phyloP scores from a whole-genome alignment of 345 rosid genomes.

The Brassica nigra region DNA sequence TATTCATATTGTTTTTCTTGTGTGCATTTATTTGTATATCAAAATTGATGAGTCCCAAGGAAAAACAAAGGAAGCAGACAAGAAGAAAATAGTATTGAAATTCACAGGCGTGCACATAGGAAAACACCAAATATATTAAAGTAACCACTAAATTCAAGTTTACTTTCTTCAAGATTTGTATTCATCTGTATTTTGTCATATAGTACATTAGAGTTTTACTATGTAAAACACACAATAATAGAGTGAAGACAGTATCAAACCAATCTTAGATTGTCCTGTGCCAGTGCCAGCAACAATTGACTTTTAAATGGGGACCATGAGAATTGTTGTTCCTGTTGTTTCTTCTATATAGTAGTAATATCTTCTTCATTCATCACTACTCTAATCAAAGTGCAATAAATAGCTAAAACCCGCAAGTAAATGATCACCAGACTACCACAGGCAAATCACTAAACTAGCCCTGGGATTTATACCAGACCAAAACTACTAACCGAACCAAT shows the following conservation, averaged over 20 bases:
- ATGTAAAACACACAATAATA: constrained; percentile 34
- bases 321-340: constrained; percentile 36
- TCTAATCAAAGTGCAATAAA: constrained; percentile 21
- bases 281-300: constrained; percentile 22
- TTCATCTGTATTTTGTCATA: constrained; percentile 26
- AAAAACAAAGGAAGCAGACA: constrained; percentile 49
- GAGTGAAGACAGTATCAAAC: constrained; percentile 33
- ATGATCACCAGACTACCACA: background rate
- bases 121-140: constrained; percentile 39
- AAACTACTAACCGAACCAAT: too few species aligned
- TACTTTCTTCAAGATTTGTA: constrained; percentile 1
- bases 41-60: constrained; percentile 31
- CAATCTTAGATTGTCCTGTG: background rate
- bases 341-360: background rate
- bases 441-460: background rate
- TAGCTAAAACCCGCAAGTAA: background rate
- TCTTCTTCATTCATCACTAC: constrained; percentile 2
- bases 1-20: background rate
- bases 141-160: constrained; percentile 31
- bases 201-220: constrained; percentile 31
- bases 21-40: background rate
- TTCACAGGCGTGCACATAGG: constrained; percentile 61
- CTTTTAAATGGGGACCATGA: constrained; percentile 39
- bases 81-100: constrained; percentile 35
- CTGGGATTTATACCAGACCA: too few species aligned